Base-by-base conservation (phyloP, 495 filamentous ascomycete genomes). In the Talaromyces stipitatus region DNA sequence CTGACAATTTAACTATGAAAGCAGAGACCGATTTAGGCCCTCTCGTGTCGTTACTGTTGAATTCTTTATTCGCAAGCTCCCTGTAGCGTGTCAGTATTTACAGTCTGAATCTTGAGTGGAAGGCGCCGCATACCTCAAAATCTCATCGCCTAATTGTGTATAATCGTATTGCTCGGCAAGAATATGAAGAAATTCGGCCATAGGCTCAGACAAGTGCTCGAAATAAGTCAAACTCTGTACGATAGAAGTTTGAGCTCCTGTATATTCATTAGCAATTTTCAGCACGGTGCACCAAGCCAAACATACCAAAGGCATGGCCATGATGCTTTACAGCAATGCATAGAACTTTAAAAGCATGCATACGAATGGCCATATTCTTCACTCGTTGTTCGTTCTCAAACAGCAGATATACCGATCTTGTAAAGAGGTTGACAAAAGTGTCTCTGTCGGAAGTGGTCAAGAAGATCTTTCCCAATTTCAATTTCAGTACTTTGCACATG, bases 301-400 rank as follows among this genome's bases (percentile, higher is more conserved):
- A 47, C 81, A 58, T 80, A 95, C 91, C 92, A 68, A 95, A 97
- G 58, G 85, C 94, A 69, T 99, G 94, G 3, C 95, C 94, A 69
- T 99, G 95, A 66, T 99, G 94, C 72, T 99, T 99, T 43, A 97
- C 85, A 28, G 94, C 92, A 54, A 97, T 90, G 66, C 95, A 97
- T 3, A 97, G 79, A 20, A 97, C 92, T 70, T 95, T 96, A 75
- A 97, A 97, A 32, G 88, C 84, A 72, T 97, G 90, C 95, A 97
- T 97, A 50, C 91, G 84, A 57, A 97, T 88, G 12, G 88, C 76
- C 41, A 89, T 95, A 63, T 80, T 90, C 76, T 97, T 99, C 48
- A 92, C 88, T 52, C 95, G 82, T 69, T 90, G 85, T 66, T 99
- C 94, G 71, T 86, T 97, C 72, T 97, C 94, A 22, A 99, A 76